Percentiles rank a stretch among this genome's conserved stretches.
phyloP scores from a whole-genome alignment of 2,329 filamentous ascomycete genomes.

The Talaromyces sp. region DNA sequence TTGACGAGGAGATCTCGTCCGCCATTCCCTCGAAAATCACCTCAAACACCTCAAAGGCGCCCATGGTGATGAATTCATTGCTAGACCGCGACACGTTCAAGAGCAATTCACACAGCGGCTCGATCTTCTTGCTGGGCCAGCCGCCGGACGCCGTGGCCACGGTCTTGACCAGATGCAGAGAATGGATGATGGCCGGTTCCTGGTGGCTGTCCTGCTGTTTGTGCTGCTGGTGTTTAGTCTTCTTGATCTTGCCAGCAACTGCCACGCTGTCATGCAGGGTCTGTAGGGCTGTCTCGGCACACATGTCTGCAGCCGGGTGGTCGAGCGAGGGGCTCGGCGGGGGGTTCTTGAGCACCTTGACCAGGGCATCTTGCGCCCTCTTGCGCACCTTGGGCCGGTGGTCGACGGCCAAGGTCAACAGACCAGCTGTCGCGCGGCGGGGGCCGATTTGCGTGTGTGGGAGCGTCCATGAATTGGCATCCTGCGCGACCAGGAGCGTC shows the following conservation, averaged over 20 bases:
- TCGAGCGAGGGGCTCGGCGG: slow-evolving; percentile 90
- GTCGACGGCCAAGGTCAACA: slow-evolving; percentile 80
- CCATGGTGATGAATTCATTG: slow-evolving; percentile 95
- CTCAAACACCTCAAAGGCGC: slow-evolving; percentile 94
- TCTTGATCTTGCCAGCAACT: slow-evolving; percentile 64
- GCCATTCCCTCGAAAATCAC: slow-evolving; percentile 91
- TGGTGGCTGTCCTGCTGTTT: slow-evolving; percentile 55
- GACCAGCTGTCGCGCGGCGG: slow-evolving; percentile 77
- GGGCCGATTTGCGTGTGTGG: slow-evolving; percentile 79
- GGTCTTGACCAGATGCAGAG: slow-evolving; percentile 85
- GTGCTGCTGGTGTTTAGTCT: slow-evolving; percentile 33
- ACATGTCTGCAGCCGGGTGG: slow-evolving; percentile 93
- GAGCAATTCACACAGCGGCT: slow-evolving; percentile 81
- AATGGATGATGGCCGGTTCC: slow-evolving; percentile 84
- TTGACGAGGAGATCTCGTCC: slow-evolving; percentile 80
- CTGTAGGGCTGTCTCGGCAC: slow-evolving; percentile 82
- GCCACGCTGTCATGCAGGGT: slow-evolving; percentile 70
- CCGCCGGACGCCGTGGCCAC: slow-evolving; percentile 82
- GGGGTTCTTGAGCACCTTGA: slow-evolving; percentile 74
- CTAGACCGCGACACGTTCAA: slow-evolving; percentile 83
- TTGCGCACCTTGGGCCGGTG: slow-evolving; percentile 90
- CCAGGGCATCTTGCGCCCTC: slow-evolving; percentile 83
- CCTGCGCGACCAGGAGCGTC: slow-evolving; percentile 84
- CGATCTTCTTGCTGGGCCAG: slow-evolving; percentile 96
- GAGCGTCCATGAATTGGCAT: slow-evolving; percentile 81